These are phyloP conservation scores for Carex cristatella DNA, from an alignment of 176 grass and related monocot genomes.

Conservation along the genomic window DNA sequence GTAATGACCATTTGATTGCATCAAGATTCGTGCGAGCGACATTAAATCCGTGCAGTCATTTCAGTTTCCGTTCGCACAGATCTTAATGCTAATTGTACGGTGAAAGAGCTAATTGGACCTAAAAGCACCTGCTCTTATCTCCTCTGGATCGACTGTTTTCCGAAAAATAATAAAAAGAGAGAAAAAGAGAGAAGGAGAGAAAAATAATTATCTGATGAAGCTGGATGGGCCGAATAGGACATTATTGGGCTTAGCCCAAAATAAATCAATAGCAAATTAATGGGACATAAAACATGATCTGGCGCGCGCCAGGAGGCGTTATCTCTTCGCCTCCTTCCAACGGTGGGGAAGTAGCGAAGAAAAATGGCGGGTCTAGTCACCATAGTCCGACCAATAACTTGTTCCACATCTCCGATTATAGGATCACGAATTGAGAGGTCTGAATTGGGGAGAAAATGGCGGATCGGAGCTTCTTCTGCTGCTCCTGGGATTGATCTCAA, in stretches of 20 bases:
- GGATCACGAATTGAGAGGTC: neutral
- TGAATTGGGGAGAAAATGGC: constrained; percentile 25
- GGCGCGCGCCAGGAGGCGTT: constrained; percentile 32
- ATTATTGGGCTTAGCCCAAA: neutral
- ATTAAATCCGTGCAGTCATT: no score
- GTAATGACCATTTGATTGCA: no score
- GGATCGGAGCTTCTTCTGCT: constrained; percentile 45
- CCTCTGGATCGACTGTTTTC: neutral
- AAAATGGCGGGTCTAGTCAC: constrained; percentile 16
- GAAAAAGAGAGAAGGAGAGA: neutral
- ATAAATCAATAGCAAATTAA: neutral
- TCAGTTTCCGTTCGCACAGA: no score
- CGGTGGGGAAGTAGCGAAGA: constrained; percentile 19
- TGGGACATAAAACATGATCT: neutral
- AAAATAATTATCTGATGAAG: neutral
- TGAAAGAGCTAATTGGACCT: no score
- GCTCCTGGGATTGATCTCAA: constrained; percentile 64
- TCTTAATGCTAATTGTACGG: no score
- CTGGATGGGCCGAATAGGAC: neutral
- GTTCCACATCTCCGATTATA: neutral
- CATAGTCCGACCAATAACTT: constrained; percentile 20
- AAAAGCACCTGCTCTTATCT: no score
- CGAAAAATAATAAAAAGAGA: neutral
- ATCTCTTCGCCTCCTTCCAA: constrained; percentile 41
- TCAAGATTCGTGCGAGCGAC: no score